Conservation (phyloP, 2,329 filamentous ascomycete species). For the Torrubiellomyces zombiae region DNA sequence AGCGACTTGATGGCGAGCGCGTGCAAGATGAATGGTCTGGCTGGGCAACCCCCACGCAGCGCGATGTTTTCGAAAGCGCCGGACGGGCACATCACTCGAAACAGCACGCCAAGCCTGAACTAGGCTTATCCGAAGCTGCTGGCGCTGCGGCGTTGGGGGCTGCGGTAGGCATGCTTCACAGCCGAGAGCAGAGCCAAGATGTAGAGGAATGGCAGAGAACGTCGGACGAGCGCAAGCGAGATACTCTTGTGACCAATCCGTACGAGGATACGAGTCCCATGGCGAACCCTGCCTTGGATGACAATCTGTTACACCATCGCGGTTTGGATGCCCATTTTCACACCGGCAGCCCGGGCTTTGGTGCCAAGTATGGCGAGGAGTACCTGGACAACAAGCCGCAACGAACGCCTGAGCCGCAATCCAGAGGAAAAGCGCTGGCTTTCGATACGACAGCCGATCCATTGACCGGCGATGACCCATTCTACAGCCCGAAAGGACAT, state of each 20-base stretch:
- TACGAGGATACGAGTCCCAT: conserved; percentile 50
- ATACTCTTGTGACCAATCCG: conserved; percentile 50
- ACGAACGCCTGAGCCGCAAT: conserved; percentile 33
- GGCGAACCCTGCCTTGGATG: conserved; percentile 34
- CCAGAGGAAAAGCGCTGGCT: conserved; percentile 38
- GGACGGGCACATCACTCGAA: conserved; percentile 19
- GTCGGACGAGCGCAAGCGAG: conserved; percentile 45
- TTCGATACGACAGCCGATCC: conserved; percentile 35
- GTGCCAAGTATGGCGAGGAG: conserved; percentile 62
- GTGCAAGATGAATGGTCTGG: conserved; percentile 34
- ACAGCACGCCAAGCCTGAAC: conserved; percentile 11
- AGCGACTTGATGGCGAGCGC: conserved; percentile 41
- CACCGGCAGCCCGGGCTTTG: conserved; percentile 38
- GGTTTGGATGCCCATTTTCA: conserved; percentile 28
- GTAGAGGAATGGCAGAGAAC: conserved; percentile 48
- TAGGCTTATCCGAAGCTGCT: conserved; percentile 32
- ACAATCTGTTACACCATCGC: conserved; percentile 27
- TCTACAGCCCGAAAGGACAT: conserved; percentile 40
- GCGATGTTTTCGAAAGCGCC: conserved; percentile 11
- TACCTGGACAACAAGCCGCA: conserved; percentile 66
- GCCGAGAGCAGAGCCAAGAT: conserved; percentile 37
- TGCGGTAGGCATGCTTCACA: conserved; percentile 32
- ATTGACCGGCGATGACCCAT: conserved; percentile 43
- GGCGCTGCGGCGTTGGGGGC: conserved; percentile 37
- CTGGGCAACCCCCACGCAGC: conserved; percentile 31